A percentile compares a stretch with the other conserved stretches of the same genome.
phyloP scores from a whole-genome alignment of 139 green algal species.

The Ettlia oleoabundans region DNA sequence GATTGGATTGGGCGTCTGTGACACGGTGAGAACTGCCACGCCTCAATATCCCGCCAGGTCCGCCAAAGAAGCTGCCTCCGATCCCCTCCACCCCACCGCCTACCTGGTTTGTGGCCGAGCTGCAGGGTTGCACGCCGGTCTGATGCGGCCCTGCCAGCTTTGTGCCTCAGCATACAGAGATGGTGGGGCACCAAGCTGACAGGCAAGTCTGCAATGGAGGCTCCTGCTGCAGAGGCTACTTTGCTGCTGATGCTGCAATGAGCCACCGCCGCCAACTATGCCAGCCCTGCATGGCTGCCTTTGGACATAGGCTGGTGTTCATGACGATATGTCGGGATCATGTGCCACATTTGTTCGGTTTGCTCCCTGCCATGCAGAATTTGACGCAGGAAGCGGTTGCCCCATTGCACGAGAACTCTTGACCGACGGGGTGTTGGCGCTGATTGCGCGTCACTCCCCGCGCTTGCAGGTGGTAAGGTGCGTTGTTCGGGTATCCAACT shows the following conservation, averaged over 20 bases:
- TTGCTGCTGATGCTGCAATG: no score
- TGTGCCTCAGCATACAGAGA: conserved; percentile 1
- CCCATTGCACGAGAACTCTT: neutral
- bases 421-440: neutral
- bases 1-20: no score
- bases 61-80: neutral
- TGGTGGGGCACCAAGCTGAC: conserved; percentile 1
- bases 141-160: neutral
- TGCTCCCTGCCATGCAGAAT: neutral
- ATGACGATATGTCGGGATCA: neutral
- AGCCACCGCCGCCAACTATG: neutral
- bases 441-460: neutral
- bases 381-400: conserved; percentile 10
- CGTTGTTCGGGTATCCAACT: no score
- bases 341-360: neutral
- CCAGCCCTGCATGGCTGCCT: neutral
- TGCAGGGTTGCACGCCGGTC: neutral
- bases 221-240: no score
- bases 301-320: neutral
- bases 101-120: neutral
- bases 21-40: no score
- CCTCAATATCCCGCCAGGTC: no score
- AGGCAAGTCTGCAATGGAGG: no score
- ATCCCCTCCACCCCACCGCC: no score
- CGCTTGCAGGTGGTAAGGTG: neutral